Evolutionary conservation across 192 early-diverging fungal species (phyloP), one percentile per base, ranked within the genome.

Genomic region (Gorgonomyces haynaldii): DNA sequence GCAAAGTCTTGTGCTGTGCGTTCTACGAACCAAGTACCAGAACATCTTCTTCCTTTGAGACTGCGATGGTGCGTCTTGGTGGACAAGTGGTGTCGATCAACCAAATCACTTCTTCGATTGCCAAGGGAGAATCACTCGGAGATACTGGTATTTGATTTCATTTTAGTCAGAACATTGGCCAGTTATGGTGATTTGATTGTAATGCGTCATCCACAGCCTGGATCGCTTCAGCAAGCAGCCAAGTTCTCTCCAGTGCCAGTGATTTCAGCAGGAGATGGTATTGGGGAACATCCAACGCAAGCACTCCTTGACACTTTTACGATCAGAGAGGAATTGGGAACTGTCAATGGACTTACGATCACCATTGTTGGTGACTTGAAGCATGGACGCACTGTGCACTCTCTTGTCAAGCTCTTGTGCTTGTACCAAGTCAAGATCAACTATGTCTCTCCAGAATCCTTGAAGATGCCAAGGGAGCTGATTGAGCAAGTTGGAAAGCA

Each of bases 21-120:
- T 98, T 98, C 74, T 96, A 83, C 54, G 95, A 98, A 72, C 84
- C 95, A 36, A 89, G 86, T 34, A 96, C 91, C 41, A 81, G 95
- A 52, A 98, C 95, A 1, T 81, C 81, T 9, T 81, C 78, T 55
- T 96, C 92, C 4, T 92, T 98, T 67, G 80, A 89, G 62, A 81
- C 95, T 13, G 95, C 95, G 16, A 95, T 96, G 90, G 51, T 70
- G 57, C 79, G 95, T 26, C 71, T 98, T 19, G 95, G 92, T 45
- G 95, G 95, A 22, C 61, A 72, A 20, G 88, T 98, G 16, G 87
- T 98, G 23, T 65, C 72, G 10, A 86, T 90, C 42, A 85, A 84
- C 62, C 76, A 77, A 27, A 76, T 81, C 41, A 84, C 82, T 15
- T 89, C 85, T 23, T 95, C 91, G 31, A 79, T 95, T 26, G 79